Percentiles rank a stretch among this genome's conserved stretches.
Evolutionary conservation across 352 stramenopile genomes (phyloP).

Genomic region (Thalassiosira ordinaria): DNA sequence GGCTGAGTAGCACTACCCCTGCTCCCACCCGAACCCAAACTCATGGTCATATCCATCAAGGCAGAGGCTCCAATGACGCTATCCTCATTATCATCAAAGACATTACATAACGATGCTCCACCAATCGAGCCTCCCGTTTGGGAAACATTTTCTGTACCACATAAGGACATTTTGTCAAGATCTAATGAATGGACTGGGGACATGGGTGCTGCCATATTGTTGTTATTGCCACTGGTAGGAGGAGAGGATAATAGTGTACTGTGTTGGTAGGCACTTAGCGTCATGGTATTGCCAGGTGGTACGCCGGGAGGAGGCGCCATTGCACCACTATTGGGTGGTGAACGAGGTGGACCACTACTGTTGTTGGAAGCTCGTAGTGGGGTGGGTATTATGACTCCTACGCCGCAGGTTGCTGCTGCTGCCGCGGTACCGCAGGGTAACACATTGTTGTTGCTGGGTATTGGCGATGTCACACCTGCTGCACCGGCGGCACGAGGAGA

Average conservation of each 20-base stretch:
- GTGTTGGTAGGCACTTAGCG: too few species aligned
- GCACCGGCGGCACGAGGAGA: too few species aligned
- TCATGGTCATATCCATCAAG: conserved; percentile 50
- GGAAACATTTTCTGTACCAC: conserved; percentile 51
- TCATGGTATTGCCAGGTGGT: background rate
- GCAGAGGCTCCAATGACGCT: conserved; percentile 12
- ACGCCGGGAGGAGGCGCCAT: background rate
- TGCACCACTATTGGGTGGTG: background rate
- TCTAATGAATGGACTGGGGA: conserved; percentile 33
- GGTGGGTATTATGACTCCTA: conserved; percentile 1
- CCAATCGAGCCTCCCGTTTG: conserved; percentile 33
- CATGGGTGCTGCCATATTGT: conserved; percentile 13
- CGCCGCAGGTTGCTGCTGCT: background rate
- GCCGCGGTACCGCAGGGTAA: background rate
- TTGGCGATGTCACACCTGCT: too few species aligned
- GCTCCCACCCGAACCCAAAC: conserved; percentile 9
- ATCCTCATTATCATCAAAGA: conserved; percentile 47
- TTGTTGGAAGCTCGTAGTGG: conserved; percentile 1
- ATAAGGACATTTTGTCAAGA: conserved; percentile 52
- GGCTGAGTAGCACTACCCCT: conserved; percentile 3
- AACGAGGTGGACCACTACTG: background rate
- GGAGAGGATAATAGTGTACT: too few species aligned
- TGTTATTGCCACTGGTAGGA: too few species aligned
- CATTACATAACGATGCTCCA: conserved; percentile 43
- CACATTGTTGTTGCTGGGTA: too few species aligned